Base-by-base conservation (phyloP, 2,329 filamentous ascomycete species). In the Aspergillus aculeatus region DNA sequence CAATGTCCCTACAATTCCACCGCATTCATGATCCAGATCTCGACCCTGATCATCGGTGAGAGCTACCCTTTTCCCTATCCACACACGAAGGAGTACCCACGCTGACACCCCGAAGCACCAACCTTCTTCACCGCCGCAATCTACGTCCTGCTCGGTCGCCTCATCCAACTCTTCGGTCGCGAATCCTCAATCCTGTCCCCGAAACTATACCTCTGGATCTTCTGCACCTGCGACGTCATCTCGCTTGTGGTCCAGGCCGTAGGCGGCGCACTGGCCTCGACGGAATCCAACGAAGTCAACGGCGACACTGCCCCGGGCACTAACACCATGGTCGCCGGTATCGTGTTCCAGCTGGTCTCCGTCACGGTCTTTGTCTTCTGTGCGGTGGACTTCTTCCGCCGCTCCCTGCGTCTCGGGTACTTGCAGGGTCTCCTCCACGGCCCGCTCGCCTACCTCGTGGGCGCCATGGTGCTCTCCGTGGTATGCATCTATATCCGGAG, bases 321-420 rank as follows among this genome's bases (percentile, higher is more conserved):
- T 49, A 64, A 80, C 61, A 69, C 81, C 57, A 75, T 79, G 59
- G 73, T 81, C 48, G 78, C 77, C 2, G 83, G 84, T n/a, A 78
- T 86, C 6, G 73, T 78, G 14, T 75, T 85, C 44, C 84, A 86
- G 65, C 81, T 86, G 44, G 75, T 76, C 47, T 78, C 81, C 7
- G 77, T 85, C 56, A 71, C 78, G 41, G 53, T 80, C 57, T 85
- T 86, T 68, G 76, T 75, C 50, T 61, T 65, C 64, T 66, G 81
- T 31, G 76, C 82, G 10, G 68, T 47, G n/a, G 64, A 66, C 49
- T 83, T 82, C 66, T 67, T 83, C 10, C 64, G 69, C 26, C 71
- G 76, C 26, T 64, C 70, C 1, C 14, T 58, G 32, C 52, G 57
- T 6, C 56, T 54, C 19, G 58, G 35, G 12, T 56, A 67, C 0